Evolutionary conservation across 176 grass and related monocot species (phyloP), one percentile per base, ranked within the genome.

Genomic region (Oryza officinalis): DNA sequence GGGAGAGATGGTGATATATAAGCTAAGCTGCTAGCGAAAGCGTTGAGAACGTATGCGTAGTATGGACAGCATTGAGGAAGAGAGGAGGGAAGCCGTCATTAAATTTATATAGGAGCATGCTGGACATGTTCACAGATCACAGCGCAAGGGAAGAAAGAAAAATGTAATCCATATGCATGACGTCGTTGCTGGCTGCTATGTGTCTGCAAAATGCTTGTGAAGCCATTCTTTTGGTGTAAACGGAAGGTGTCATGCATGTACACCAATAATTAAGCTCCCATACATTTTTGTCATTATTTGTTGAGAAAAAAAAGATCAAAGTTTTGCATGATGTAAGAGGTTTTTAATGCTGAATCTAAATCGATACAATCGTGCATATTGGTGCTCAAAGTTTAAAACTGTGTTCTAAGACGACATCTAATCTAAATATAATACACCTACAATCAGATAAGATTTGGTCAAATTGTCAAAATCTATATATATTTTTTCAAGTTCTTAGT

Each of bases 41-140:
- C 13, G 50, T 41, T 65, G 28, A 75, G 85, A 83, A 57, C 52
- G 59, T 74, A 75, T 75, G 66, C 49, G 63, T 65, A 57, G 54
- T 57, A 84, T 61, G 84, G 63, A 22, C 45, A 27, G 8, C 15
- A 81, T 23, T 60, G 57, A 25, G 50, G 54, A 23, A 22, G 57
- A 32, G 35, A 4, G 6, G 47, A 54, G 31, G 22, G 38, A 64
- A 78, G 40, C 8, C 18, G 23, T 67, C 80, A 71, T 67, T 66
- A 74, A 84, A 78, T 52, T 73, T 75, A 84, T 50, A 75, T 76
- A 71, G 25, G 28, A 71, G 71, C 40, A 41, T 57, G 17, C 52
- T 77, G 78, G 71, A 77, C 65, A 65, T 31, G 41, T 80, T 80
- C 50, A 75, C 45, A 57, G 4, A 5, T 35, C 17, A 20, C 40